A percentile compares a stretch with the other conserved stretches of the same genome.
Conservation (phyloP, 768 basidiomycete species). For the Leccinum imitatum region DNA sequence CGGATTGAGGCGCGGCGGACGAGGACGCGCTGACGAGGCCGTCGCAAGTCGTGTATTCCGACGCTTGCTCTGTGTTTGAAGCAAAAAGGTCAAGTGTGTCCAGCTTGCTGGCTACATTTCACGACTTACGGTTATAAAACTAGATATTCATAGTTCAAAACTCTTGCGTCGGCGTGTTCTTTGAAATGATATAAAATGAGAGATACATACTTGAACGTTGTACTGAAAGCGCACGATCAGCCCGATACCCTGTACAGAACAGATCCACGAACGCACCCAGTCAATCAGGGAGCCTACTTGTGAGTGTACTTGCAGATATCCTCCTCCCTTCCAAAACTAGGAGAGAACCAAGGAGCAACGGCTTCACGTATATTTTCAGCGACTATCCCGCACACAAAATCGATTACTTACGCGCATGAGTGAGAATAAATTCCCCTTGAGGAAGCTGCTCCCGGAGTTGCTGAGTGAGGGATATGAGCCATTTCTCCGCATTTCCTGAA, state of each 20-base stretch:
- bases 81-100: background rate
- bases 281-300: slow-evolving; percentile 44
- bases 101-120: too few relatives aligned
- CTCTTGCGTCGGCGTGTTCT: background rate
- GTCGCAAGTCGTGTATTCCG: slow-evolving; percentile 38
- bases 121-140: slow-evolving; percentile 24
- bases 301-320: slow-evolving; percentile 39
- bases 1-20: slow-evolving; percentile 38
- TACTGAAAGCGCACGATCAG: slow-evolving; percentile 30
- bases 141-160: background rate
- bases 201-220: slow-evolving; percentile 37
- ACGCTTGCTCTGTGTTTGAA: slow-evolving; percentile 31
- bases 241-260: background rate
- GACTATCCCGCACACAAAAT: too few relatives aligned
- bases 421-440: slow-evolving; percentile 33
- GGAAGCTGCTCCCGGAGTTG: slow-evolving; percentile 33
- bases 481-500: slow-evolving; percentile 47
- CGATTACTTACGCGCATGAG: slow-evolving; percentile 33
- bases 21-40: slow-evolving; percentile 41
- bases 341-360: slow-evolving; percentile 46
- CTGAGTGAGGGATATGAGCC: slow-evolving; percentile 34
- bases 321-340: slow-evolving; percentile 35
- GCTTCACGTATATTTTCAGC: slow-evolving; percentile 22
- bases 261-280: slow-evolving; percentile 32
- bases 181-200: background rate